Conservation (phyloP, 768 basidiomycete genomes). For the Leccinum sublutescens region DNA sequence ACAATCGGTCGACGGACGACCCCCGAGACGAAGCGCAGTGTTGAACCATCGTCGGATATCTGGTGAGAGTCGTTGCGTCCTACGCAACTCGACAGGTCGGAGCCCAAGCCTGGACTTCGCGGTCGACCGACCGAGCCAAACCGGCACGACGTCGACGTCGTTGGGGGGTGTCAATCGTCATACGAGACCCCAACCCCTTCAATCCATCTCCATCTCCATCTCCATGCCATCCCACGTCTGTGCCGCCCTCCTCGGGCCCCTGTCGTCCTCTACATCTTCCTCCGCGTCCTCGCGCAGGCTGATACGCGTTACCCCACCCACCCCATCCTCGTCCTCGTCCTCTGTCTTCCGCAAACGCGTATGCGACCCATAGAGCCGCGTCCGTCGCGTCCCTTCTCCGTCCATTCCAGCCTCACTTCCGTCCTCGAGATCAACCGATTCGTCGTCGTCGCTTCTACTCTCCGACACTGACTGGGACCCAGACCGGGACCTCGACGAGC, state of each 20-base stretch:
- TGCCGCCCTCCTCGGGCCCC: slow-evolving; percentile 5
- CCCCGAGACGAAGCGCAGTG: not conserved
- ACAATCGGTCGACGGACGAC: not conserved
- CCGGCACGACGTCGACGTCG: not conserved
- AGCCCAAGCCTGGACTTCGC: not conserved
- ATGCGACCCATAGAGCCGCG: not conserved
- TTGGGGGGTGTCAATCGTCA: not conserved
- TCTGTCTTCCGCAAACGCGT: slow-evolving; percentile 3
- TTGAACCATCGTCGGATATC: not conserved
- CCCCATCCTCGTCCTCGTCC: not conserved
- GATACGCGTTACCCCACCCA: not conserved
- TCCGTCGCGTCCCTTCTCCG: not conserved
- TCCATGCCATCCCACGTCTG: slow-evolving; percentile 44
- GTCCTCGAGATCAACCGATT: not conserved
- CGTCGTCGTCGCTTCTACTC: slow-evolving; percentile 36
- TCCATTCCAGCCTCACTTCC: not conserved
- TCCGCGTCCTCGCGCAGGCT: slow-evolving; percentile 7
- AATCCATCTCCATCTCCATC: slow-evolving; percentile 49
- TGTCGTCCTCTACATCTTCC: not conserved
- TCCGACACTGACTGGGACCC: slow-evolving; percentile 35
- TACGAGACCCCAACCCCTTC: not conserved
- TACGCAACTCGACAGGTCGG: not conserved
- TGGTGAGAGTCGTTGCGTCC: not conserved
- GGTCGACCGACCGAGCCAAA: not conserved
- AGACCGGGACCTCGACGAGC: slow-evolving; percentile 35